Base-by-base conservation (phyloP, 805 yeast species). In the Huiozyma sinensis region DNA sequence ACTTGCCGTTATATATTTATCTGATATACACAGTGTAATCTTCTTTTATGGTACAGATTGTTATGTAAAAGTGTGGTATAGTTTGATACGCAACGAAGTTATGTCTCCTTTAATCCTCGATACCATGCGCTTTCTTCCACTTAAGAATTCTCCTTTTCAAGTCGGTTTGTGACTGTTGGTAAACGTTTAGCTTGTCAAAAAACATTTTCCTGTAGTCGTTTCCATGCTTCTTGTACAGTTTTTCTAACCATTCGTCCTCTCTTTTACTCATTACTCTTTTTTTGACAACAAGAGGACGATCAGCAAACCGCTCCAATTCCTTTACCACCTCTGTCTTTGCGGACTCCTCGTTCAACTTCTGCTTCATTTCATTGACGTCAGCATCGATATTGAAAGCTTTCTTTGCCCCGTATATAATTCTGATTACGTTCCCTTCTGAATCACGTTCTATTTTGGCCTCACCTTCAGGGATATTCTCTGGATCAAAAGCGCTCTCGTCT, bases 121-220 rank as follows among this genome's bases (percentile, higher is more conserved):
- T 59, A 40, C 55, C 56, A 48, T 72, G 64, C 39, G 58, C 52
- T 58, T 73, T 71, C 60, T 78, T 79, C 90, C 94, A 86, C 61
- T 77, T 81, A 17, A 51, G 56, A 38, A 90, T 69, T 59, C 92
- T 76, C 62, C 76, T 77, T 64, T 73, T 81, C 53, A 90, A 67
- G 55, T 87, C 94, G 28, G 95, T 94, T n/a, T 79, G 80, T 48
- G 84, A 73, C 61, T 84, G 87, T 66, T 89, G 97, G 64, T 73
- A 76, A 2, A 81, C 75, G 62, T 90, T 90, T 49, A 89, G 70
- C 62, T 83, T 83, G 63, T 92, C 98, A 84, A 95, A 83, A 61
- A 78, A 82, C 98, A 92, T 92, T 54, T 80, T 84, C 39, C 74
- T 81, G 60, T 79, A 88, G 61, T 92, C 82, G 51, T 87, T 94